Evolutionary conservation across 305 asterid species (phyloP), one percentile per base, ranked within the genome.

Genomic region (Solanum hybrid): DNA sequence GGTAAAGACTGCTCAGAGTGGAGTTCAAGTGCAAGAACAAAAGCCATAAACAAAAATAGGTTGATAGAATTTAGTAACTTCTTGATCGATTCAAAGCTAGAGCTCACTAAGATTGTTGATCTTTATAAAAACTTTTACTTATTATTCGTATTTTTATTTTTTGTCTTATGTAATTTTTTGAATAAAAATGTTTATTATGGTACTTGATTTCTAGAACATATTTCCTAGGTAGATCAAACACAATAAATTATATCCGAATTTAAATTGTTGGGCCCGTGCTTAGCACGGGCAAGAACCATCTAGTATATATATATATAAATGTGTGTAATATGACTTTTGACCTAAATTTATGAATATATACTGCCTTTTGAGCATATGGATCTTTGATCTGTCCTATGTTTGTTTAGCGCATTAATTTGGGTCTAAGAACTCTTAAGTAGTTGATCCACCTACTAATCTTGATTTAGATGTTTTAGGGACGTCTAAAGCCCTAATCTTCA

Each of bases 11-110:
- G 29, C 29, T 27, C 29, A 27, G 29, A 27, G 29, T 27, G 29
- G 98, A 95, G 93, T 96, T 95, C 92, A 96, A 95, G 92, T 96
- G 98, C 94, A 95, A 92, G 94, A 95, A 90, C 91, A 94, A 91
- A 91, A 89, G 91, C 88, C 94, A 95, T 69, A 94, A 92, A 82
- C 95, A 97, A 92, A 95, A 93, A 89, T 96, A 98, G 98, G 93
- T 94, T 82, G 91, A 89, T 27, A 95, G 95, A 87, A 94, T 96
- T 88, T 94, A 90, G 81, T 92, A 91, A 66, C 95, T 95, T 86
- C 91, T 95, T 10, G 88, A 87, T 66, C 19, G 2, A 45, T 45
- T 13, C 64, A 42, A 45, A 45, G 22, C 3, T 45, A 45, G 8
- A 45, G 64, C 64, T 45, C 64, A 45, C 64, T 45, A 45, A 14